Conservation (phyloP, 192 early-diverging fungal species). For the Spizellomyces sp. region DNA sequence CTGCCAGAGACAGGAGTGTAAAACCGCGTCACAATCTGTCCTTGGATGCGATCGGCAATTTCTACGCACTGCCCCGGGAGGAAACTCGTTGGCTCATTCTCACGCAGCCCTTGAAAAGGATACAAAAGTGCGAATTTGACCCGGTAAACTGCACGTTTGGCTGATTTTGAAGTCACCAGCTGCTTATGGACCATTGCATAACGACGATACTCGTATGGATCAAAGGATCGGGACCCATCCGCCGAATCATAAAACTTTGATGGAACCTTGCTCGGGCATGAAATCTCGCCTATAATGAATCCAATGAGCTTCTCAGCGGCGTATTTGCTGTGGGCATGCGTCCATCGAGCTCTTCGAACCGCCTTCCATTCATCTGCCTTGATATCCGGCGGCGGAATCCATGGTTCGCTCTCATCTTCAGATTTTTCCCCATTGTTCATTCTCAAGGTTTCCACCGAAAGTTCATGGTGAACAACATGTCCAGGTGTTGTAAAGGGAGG, state of each 20-base stretch:
- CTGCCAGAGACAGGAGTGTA: conserved; percentile 33
- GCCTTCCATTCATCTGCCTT: conserved; percentile 28
- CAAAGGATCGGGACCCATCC: conserved; percentile 21
- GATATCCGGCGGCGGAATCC: conserved; percentile 16
- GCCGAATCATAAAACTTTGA: background rate
- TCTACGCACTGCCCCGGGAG: conserved; percentile 46
- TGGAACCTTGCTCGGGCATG: background rate
- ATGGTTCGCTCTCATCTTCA: background rate
- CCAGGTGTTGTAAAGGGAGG: no score
- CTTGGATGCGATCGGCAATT: conserved; percentile 32
- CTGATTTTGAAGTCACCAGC: conserved; percentile 7
- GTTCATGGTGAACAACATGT: background rate
- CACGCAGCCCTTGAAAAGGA: conserved; percentile 31
- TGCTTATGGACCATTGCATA: conserved; percentile 35
- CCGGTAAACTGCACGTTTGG: conserved; percentile 17
- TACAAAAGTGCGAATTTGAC: conserved; percentile 41
- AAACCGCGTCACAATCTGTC: conserved; percentile 29
- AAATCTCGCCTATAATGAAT: conserved; percentile 35
- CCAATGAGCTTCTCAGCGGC: conserved; percentile 27
- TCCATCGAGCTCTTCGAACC: conserved; percentile 26
- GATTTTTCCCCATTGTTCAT: background rate
- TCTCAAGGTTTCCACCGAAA: background rate
- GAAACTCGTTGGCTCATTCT: conserved; percentile 18
- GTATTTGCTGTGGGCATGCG: conserved; percentile 31
- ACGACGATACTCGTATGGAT: conserved; percentile 40